These are phyloP conservation scores for Corchorus capsularis DNA, from an alignment of 345 rosid species.

Conservation along the genomic window DNA sequence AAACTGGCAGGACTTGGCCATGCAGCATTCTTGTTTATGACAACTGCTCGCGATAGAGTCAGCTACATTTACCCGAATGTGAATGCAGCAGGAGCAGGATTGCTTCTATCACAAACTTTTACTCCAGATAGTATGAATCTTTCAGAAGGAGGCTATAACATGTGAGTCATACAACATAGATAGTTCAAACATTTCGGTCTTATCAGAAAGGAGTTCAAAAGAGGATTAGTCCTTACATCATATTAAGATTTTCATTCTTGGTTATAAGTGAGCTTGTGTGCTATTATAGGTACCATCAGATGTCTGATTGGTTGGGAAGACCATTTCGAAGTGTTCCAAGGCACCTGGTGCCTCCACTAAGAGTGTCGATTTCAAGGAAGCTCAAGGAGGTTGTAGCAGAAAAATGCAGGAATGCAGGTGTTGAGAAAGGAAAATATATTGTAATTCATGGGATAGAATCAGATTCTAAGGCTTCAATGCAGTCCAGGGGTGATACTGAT, in stretches of 20 bases:
- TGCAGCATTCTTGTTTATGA: constrained; percentile 84
- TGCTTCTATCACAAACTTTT: constrained; percentile 76
- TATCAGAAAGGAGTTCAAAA: background rate
- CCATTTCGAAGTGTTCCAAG: constrained; percentile 81
- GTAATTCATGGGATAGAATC: constrained; percentile 94
- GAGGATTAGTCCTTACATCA: too few relatives aligned
- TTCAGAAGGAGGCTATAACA: constrained; percentile 71
- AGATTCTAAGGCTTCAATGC: constrained; percentile 97
- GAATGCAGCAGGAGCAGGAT: constrained; percentile 93
- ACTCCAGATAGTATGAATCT: constrained; percentile 65
- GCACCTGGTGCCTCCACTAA: constrained; percentile 61
- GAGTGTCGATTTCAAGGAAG: constrained; percentile 78
- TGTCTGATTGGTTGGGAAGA: constrained; percentile 84
- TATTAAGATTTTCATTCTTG: background rate
- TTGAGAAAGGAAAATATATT: constrained; percentile 71
- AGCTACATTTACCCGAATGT: constrained; percentile 91
- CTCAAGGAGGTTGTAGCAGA: constrained; percentile 72
- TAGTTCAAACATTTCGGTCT: background rate
- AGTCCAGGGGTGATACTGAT: constrained; percentile 76
- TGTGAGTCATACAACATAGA: constrained; percentile 43
- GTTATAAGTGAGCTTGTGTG: constrained; percentile 8
- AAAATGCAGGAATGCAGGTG: constrained; percentile 73
- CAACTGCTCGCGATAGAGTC: constrained; percentile 79
- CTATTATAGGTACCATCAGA: constrained; percentile 74
- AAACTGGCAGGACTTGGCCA: constrained; percentile 91